Conservation (phyloP, 148 eudicot genomes). For the Rhododendron mucronatum region DNA sequence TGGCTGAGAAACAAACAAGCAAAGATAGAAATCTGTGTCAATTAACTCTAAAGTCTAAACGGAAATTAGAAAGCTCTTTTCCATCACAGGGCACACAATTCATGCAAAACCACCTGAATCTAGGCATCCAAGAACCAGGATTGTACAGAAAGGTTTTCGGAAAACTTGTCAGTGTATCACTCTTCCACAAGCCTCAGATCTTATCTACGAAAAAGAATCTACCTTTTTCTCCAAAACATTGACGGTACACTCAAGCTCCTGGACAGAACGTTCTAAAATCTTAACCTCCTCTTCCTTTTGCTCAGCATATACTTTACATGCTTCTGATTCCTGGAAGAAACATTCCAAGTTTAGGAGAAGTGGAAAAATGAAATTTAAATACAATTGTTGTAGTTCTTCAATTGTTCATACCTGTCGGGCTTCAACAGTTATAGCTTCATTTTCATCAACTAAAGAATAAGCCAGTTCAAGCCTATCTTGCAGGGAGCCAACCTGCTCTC, state of each 20-base stretch:
- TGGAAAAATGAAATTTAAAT: background rate
- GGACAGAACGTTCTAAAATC: constrained; percentile 56
- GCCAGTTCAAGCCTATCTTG: constrained; percentile 49
- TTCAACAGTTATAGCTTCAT: constrained; percentile 62
- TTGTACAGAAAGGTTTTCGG: background rate
- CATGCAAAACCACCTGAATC: background rate
- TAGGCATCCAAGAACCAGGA: background rate
- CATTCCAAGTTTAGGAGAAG: background rate
- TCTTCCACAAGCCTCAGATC: background rate
- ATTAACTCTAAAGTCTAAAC: background rate
- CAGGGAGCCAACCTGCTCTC: constrained; percentile 34
- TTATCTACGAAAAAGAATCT: background rate
- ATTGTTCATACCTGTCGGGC: constrained; percentile 49
- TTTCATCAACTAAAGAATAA: constrained; percentile 56
- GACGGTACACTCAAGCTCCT: constrained; percentile 63
- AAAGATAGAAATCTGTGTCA: background rate
- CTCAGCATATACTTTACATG: constrained; percentile 56
- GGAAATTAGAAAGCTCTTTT: background rate
- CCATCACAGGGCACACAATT: background rate
- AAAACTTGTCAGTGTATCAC: background rate
- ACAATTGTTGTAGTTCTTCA: background rate
- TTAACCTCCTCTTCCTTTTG: constrained; percentile 71
- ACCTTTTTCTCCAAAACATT: constrained; percentile 65
- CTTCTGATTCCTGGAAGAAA: constrained; percentile 45
- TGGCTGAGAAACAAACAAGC: constrained; percentile 2